Base-by-base conservation (phyloP, 805 yeast species). In the Lachancea fermentati region DNA sequence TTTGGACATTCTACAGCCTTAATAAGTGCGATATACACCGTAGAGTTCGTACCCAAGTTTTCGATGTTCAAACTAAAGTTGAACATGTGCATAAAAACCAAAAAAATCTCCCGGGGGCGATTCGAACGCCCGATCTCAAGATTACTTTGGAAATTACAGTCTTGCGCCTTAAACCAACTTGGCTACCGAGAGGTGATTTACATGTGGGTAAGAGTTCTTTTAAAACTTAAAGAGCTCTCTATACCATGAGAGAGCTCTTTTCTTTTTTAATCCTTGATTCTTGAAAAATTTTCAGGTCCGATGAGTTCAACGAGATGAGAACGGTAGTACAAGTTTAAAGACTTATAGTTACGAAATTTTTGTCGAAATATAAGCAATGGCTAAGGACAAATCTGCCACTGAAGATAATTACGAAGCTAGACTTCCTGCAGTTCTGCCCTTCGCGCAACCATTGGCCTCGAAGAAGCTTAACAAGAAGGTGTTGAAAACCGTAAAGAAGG, bases 401-500 rank as follows among this genome's bases (percentile, higher is more conserved):
- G 81, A 75, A 52, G 95, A 86, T 64, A 88, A 91, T 77, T 93
- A 93, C 69, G 98, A 93, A 47, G 75, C 75, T 58, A 81, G 97
- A 68, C 68, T 93, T 67, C 81, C 95, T 37, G 97, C 96, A 15
- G 79, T 84, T 43, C 73, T 93, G 52, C 83, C 96, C 41, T 91
- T 93, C 66, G 96, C 98, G 40, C 72, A 79, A 58, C 99, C 99
- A 45, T 74, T 93, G 54, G 99, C 99, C 12, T 78, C 96, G 32
- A 93, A 93, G 71, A 93, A 93, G 66, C 71, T 91, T 62, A 93
- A 93, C 73, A 93, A 93, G 69, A 93, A 91, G 68, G 82, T 91
- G 13, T 76, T 94, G 60, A 93, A 93, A 71, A 86, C 96, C 33
- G 94, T 93, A 49, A 93, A 93, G 76, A 91, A 87, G 66, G 97